Evolutionary conservation across 805 yeast genomes (phyloP), one percentile per base, ranked within the genome.

Genomic region (Candida chauliodis): DNA sequence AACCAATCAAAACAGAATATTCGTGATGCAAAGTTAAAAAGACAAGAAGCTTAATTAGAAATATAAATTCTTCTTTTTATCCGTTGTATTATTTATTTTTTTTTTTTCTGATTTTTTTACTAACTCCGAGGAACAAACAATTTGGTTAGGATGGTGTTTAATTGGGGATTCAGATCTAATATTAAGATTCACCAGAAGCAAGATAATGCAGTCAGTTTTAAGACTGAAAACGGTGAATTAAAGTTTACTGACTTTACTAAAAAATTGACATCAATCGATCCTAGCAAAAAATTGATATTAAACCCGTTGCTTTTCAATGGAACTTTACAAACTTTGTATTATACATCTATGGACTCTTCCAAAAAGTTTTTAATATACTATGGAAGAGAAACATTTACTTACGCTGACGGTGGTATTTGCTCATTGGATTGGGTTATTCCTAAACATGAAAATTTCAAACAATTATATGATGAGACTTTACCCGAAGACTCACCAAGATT

Each of bases 371-470:
- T 63, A 30, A 75, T 85, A 2, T 78, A 78, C 56, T 90, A 88
- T 47, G 95, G 95, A 2, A 72, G 96, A 50, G 77, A 84, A 49
- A 52, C 83, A 8, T 63, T 78, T 31, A 58, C 57, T 24, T 75
- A 75, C 40, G 53, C 66, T 3, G 95, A 88, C 51, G 83, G 82
- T 8, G 91, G 91, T 5, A 70, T 76, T 20, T 77, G 83, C 40
- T 77, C 93, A 11, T 75, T 84, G 13, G 97, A 89, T 61, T 80
- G 82, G 71, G 84, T 75, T 3, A 68, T 82, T 8, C 59, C 75
- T 3, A 33, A 41, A 19, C 56, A 59, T 8, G 55, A 56, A 31
- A 52, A 52, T 18, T 64, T 61, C 42, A 28, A 48, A 9, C 29
- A 44, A 30, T 36, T 53, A 8, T 55, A 62, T 43, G 37, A 51